A percentile compares a stretch with the other conserved stretches of the same genome.
These are phyloP conservation scores for Geum urbanum DNA, from an alignment of 306 rosid genomes.

Conservation along the genomic window DNA sequence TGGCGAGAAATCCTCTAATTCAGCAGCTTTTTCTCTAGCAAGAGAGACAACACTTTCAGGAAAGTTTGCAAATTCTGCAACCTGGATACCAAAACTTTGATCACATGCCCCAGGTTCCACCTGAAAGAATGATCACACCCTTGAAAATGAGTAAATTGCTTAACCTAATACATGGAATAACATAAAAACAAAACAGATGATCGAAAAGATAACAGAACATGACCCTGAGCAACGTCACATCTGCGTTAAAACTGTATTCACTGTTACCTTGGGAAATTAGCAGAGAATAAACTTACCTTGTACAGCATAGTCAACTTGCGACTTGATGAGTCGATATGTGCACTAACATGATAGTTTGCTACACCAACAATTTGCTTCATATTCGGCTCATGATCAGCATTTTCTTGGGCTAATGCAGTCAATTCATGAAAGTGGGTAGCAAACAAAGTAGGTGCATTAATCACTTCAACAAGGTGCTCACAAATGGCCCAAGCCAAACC, in stretches of 20 bases:
- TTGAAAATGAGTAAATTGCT: constrained; percentile 14
- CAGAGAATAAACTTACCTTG: constrained; percentile 52
- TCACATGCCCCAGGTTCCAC: constrained; percentile 98
- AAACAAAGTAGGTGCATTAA: constrained; percentile 86
- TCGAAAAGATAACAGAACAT: constrained; percentile 1
- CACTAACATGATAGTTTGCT: constrained; percentile 91
- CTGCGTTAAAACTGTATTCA: constrained; percentile 1
- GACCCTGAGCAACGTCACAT: not conserved
- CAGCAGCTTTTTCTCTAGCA: constrained; percentile 95
- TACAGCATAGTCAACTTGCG: constrained; percentile 91
- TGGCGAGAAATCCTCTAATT: constrained; percentile 91
- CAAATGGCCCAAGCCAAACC: constrained; percentile 99
- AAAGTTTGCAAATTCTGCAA: constrained; percentile 94
- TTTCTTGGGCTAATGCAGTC: constrained; percentile 73
- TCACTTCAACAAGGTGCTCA: constrained; percentile 84
- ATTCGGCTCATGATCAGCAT: constrained; percentile 32
- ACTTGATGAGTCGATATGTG: constrained; percentile 85
- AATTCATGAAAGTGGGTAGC: constrained; percentile 98
- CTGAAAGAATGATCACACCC: constrained; percentile 42
- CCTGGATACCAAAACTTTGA: constrained; percentile 98
- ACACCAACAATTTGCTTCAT: constrained; percentile 65
- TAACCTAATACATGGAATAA: constrained; percentile 3
- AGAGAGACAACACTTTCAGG: constrained; percentile 84
- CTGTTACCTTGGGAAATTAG: not conserved
- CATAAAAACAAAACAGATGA: not conserved